Evolutionary conservation across 345 rosid species (phyloP), one percentile per base, ranked within the genome.

Genomic region (Citrus medica): DNA sequence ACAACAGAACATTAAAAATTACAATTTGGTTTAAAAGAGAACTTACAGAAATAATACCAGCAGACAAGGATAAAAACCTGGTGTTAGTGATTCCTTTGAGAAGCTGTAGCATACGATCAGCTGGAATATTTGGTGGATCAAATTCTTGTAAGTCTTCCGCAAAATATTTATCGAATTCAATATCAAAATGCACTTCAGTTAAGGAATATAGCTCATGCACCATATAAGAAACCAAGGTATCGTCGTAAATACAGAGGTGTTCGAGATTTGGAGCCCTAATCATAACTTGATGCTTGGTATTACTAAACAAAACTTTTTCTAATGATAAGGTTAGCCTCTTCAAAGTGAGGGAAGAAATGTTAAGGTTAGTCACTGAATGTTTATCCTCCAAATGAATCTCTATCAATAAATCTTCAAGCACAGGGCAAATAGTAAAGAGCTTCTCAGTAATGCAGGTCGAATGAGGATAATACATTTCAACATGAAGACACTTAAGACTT

Each of bases 341-440:
- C 53, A 67, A 51, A 67, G 71, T 67, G 7, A 7, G 37, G 37
- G 67, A 63, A 16, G 67, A 63, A 63, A 63, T 4, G 19, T 63
- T 63, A 30, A 63, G 37, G n/a, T 63, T 63, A 63, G 67, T 63
- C 67, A 63, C 30, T 14, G 37, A 46, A 46, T 46, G 51, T 13
- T 46, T 46, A 46, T 46, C 51, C 51, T 46, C 51, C 37, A 63
- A 63, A 63, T 28, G 8, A 14, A 5, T 35, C 14, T n/a, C 3
- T 21, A 76, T 30, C 5, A 19, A 13, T 63, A 76, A 66, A 13
- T 66, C 79, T n/a, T 76, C 79, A 48, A 76, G 72, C 12, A 66
- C 53, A 33, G 55, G 79, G 60, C 79, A 66, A 53, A 38, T 48
- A 66, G 24, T n/a, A 32, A 66, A 55, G 22, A 66, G 22, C 9